Evolutionary conservation across 2,329 filamentous ascomycete genomes (phyloP).

Genomic region (Penicillium sp.): DNA sequence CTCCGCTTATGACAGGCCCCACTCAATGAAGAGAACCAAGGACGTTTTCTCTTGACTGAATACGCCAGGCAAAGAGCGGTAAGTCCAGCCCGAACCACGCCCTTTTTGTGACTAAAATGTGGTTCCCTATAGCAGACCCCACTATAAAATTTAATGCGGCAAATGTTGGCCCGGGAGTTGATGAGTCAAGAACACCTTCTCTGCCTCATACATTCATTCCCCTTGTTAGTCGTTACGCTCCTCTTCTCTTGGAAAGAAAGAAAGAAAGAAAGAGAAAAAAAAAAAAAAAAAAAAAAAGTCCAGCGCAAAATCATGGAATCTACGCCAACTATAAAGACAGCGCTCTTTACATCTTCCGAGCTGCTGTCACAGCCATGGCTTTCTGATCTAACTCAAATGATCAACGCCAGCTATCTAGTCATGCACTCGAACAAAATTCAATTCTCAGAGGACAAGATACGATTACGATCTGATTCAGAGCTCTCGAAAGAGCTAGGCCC

Average conservation of each 20-base stretch:
- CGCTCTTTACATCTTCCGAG: conserved; percentile 13
- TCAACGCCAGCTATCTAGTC: conserved; percentile 20
- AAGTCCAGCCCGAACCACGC: background rate
- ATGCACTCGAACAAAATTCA: conserved; percentile 11
- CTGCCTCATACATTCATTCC: background rate
- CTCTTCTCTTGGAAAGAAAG: background rate
- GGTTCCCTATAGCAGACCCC: background rate
- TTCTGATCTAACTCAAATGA: conserved; percentile 15
- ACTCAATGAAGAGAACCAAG: background rate
- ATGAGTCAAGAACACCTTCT: background rate
- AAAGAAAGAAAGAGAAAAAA: too few relatives aligned
- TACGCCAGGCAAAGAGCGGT: conserved; percentile 2
- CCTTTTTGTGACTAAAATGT: background rate
- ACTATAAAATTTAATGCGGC: background rate
- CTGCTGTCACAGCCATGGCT: conserved; percentile 19
- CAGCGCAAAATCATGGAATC: background rate
- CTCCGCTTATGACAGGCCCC: background rate
- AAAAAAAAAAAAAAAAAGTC: too few relatives aligned
- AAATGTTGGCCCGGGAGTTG: background rate
- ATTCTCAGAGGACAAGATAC: conserved; percentile 4
- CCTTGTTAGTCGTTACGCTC: background rate
- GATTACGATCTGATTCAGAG: conserved; percentile 12
- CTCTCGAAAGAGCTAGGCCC: conserved; percentile 15
- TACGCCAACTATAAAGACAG: conserved; percentile 1
- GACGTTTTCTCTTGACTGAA: background rate